Evolutionary conservation across 1,139 yeast species (phyloP).

Genomic region (Spathaspora sp.): DNA sequence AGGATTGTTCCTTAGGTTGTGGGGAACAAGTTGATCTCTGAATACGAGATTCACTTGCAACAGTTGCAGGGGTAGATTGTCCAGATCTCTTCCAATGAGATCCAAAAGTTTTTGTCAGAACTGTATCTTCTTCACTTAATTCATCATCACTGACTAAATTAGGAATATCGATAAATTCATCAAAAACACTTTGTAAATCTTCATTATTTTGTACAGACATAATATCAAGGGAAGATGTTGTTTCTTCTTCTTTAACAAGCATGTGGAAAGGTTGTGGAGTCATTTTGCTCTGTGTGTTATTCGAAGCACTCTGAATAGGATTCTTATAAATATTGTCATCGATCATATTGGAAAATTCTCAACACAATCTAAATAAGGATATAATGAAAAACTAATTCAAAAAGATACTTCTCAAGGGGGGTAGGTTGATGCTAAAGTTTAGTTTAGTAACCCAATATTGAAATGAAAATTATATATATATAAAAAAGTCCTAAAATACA

Average conservation of each 20-base stretch:
- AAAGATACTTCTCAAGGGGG: conserved; percentile 2
- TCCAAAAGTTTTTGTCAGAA: conserved; percentile 10
- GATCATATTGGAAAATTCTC: conserved; percentile 12
- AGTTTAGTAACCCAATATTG: conserved; percentile 5
- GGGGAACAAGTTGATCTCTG: neutral
- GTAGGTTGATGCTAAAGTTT: conserved; percentile 1
- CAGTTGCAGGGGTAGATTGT: conserved; percentile 13
- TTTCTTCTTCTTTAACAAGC: conserved; percentile 5
- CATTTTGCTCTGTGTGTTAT: conserved; percentile 4
- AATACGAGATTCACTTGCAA: conserved; percentile 7
- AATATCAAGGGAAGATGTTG: conserved; percentile 14
- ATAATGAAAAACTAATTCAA: conserved; percentile 10
- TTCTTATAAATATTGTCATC: conserved; percentile 15
- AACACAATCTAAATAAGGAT: conserved; percentile 15
- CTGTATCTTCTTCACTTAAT: conserved; percentile 11
- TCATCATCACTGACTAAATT: conserved; percentile 12
- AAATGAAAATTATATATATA: neutral
- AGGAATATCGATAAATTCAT: conserved; percentile 14
- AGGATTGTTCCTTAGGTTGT: conserved; percentile 4
- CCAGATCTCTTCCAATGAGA: conserved; percentile 12
- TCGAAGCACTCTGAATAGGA: conserved; percentile 8
- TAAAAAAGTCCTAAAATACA: conserved; percentile 2
- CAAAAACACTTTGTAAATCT: conserved; percentile 11
- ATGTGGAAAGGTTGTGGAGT: conserved; percentile 1
- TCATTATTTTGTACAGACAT: conserved; percentile 15